These are phyloP conservation scores for Alternaria rosae DNA, from an alignment of 2,329 filamentous ascomycete genomes.

Conservation along the genomic window DNA sequence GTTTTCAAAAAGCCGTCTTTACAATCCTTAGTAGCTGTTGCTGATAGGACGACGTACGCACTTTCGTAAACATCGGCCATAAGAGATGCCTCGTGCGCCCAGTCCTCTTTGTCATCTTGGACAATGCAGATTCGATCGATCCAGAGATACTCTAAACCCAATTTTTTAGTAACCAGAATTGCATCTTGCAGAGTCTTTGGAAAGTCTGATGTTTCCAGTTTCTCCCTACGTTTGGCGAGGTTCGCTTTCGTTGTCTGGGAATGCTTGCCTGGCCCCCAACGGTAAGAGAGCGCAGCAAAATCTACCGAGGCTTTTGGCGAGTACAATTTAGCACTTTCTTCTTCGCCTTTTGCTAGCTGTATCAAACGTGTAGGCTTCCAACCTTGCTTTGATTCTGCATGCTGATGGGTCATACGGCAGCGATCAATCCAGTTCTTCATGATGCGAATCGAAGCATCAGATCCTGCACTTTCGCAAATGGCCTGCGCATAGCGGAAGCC, in stretches of 20 bases:
- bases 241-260: neutral
- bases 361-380: no score
- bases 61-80: neutral
- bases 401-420: no score
- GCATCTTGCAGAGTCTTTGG: neutral
- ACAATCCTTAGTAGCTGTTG: neutral
- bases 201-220: neutral
- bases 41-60: neutral
- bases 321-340: no score
- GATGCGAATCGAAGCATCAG: no score
- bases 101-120: neutral
- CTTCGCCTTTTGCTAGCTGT: no score
- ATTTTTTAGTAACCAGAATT: neutral
- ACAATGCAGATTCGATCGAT: neutral
- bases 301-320: neutral
- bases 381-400: no score
- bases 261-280: neutral
- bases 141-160: neutral
- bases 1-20: neutral
- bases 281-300: neutral
- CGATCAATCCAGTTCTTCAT: no score
- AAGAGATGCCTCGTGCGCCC: neutral
- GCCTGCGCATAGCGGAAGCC: no score
- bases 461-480: no score
- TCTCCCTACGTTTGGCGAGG: accelerated